Percentiles rank a stretch among this genome's conserved stretches.
Conservation (phyloP, 1,284 basidiomycete genomes). For the Ceratobasidium sp. region DNA sequence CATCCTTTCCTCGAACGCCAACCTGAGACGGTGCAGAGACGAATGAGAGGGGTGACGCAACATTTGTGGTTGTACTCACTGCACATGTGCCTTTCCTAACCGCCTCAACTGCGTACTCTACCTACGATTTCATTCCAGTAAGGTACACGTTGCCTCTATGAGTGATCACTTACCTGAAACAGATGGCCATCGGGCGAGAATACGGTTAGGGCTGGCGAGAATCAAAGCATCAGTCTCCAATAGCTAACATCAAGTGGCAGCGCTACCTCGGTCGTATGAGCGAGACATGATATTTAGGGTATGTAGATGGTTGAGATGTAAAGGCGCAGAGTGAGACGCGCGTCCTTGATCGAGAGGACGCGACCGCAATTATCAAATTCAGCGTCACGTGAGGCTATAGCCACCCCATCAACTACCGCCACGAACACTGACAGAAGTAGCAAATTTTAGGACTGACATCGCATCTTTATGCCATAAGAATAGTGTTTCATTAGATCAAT, state of each 20-base stretch:
- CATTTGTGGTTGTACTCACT: constrained; percentile 64
- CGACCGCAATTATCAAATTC: constrained; percentile 29
- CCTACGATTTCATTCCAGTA: constrained; percentile 65
- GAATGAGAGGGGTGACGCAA: neutral
- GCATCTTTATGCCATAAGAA: neutral
- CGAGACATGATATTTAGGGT: constrained; percentile 59
- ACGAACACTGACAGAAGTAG: neutral
- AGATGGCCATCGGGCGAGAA: constrained; percentile 96
- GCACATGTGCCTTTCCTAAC: constrained; percentile 98
- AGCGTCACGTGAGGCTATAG: constrained; percentile 29
- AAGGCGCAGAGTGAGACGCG: constrained; percentile 30
- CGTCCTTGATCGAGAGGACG: constrained; percentile 45
- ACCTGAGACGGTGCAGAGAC: constrained; percentile 68
- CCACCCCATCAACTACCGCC: neutral
- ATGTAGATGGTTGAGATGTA: constrained; percentile 12
- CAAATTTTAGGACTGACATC: too few species aligned
- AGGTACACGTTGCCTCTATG: constrained; percentile 49
- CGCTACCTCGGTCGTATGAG: constrained; percentile 82
- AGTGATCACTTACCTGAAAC: constrained; percentile 75
- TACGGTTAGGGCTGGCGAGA: constrained; percentile 81
- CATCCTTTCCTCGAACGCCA: constrained; percentile 93
- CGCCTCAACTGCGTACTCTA: constrained; percentile 98
- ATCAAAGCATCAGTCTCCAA: constrained; percentile 5
- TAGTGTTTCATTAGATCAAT: neutral
- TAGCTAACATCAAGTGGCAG: neutral